phyloP scores from a whole-genome alignment of 106 monocot genomes.

The Hemerocallis citrina region DNA sequence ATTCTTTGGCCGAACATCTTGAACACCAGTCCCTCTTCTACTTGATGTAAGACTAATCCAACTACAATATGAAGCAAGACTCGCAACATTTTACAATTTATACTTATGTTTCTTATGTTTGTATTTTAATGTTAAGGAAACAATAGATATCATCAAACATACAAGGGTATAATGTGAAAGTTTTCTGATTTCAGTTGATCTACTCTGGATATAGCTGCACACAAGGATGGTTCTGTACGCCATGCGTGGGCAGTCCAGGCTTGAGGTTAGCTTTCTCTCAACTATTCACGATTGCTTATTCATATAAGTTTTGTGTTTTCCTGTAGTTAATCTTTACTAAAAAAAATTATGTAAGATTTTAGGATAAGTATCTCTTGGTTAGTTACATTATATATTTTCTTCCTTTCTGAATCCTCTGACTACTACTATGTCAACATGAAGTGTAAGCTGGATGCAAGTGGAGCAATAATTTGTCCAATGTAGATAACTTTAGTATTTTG shows the following conservation, averaged over 20 bases:
- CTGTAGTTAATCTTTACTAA: background rate
- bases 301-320: too few relatives aligned
- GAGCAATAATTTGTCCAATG: conserved; percentile 1
- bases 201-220: conserved; percentile 78
- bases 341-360: background rate
- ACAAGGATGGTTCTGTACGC: conserved; percentile 91
- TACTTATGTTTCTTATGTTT: conserved; percentile 5
- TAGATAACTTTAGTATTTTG: background rate
- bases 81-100: background rate
- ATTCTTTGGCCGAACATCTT: too few relatives aligned
- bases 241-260: conserved; percentile 52
- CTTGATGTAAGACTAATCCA: too few relatives aligned
- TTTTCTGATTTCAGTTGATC: conserved; percentile 45
- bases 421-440: too few relatives aligned
- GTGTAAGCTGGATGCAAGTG: background rate
- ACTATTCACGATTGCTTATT: background rate
- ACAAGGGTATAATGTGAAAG: background rate
- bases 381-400: background rate
- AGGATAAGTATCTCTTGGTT: background rate
- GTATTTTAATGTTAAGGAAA: too few relatives aligned
- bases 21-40: too few relatives aligned
- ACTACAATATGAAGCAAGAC: too few relatives aligned
- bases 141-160: too few relatives aligned
- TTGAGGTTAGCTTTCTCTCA: conserved; percentile 43
- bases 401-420: too few relatives aligned